These are phyloP conservation scores for Adansonia madagascariensis DNA, from an alignment of 441 rosid species.

Conservation along the genomic window DNA sequence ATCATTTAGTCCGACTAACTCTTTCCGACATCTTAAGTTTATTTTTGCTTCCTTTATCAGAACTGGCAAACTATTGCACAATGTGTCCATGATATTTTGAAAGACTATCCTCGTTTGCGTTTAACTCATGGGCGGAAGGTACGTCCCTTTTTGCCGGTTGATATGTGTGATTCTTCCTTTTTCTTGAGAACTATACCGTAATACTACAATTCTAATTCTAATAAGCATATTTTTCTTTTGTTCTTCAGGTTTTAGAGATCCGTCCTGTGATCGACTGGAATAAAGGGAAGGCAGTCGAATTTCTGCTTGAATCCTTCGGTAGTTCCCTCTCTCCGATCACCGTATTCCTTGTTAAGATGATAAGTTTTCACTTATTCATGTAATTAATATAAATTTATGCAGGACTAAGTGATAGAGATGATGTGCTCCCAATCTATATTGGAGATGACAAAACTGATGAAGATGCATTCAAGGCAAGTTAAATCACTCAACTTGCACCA, in stretches of 20 bases:
- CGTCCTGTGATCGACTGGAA: constrained; percentile 95
- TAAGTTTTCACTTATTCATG: not conserved
- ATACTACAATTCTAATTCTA: not conserved
- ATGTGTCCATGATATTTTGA: constrained; percentile 76
- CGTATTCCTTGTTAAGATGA: not conserved
- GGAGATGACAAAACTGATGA: constrained; percentile 91
- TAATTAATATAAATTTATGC: constrained; percentile 17
- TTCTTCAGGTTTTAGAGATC: constrained; percentile 81
- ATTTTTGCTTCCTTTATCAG: constrained; percentile 42
- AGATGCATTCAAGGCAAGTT: constrained; percentile 86
- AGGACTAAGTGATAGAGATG: constrained; percentile 60
- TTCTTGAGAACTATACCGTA: not conserved
- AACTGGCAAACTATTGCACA: constrained; percentile 85
- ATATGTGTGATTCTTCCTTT: not conserved
- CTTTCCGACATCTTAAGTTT: constrained; percentile 8
- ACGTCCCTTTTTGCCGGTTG: not conserved
- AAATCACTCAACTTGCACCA: not conserved
- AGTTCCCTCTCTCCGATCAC: constrained; percentile 21
- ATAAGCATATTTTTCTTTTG: not conserved
- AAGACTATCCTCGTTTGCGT: constrained; percentile 77
- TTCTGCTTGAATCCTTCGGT: constrained; percentile 88
- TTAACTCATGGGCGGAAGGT: constrained; percentile 98
- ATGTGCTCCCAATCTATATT: constrained; percentile 79
- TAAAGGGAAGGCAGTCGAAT: constrained; percentile 91
- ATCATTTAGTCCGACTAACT: not conserved